Evolutionary conservation across 495 filamentous ascomycete genomes (phyloP).

Genomic region (Daldinia loculata): DNA sequence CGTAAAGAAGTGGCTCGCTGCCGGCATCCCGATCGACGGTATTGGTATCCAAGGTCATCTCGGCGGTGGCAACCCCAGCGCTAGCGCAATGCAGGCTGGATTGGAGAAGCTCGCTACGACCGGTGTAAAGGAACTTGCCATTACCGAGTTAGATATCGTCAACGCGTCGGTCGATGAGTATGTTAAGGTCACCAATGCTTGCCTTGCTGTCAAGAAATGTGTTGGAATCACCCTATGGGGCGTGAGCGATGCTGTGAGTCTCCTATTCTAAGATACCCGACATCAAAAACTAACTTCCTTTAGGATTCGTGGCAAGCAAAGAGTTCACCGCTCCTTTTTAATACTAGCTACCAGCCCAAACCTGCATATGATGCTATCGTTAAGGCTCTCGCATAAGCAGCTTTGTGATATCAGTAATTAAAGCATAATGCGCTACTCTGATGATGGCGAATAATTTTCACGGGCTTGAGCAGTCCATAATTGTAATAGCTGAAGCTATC

Average conservation of each 20-base stretch:
- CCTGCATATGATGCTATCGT: neutral
- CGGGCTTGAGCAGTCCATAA: neutral
- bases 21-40: constrained; percentile 75
- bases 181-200: constrained; percentile 68
- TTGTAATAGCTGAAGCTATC: neutral
- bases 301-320: constrained; percentile 1
- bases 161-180: constrained; percentile 67
- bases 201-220: constrained; percentile 65
- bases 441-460: neutral
- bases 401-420: neutral
- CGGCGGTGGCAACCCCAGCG: constrained; percentile 54
- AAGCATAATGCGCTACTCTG: neutral
- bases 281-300: neutral
- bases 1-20: constrained; percentile 71
- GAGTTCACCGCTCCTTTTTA: neutral
- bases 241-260: constrained; percentile 65
- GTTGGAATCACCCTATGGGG: constrained; percentile 80
- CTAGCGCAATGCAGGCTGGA: constrained; percentile 60
- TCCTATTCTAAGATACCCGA: neutral
- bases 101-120: constrained; percentile 55
- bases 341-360: neutral
- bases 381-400: neutral
- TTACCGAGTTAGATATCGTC: constrained; percentile 74
- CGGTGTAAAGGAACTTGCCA: constrained; percentile 63
- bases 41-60: constrained; percentile 74